Conservation (phyloP, 2,329 filamentous ascomycete species). For the Cordyceps militaris region DNA sequence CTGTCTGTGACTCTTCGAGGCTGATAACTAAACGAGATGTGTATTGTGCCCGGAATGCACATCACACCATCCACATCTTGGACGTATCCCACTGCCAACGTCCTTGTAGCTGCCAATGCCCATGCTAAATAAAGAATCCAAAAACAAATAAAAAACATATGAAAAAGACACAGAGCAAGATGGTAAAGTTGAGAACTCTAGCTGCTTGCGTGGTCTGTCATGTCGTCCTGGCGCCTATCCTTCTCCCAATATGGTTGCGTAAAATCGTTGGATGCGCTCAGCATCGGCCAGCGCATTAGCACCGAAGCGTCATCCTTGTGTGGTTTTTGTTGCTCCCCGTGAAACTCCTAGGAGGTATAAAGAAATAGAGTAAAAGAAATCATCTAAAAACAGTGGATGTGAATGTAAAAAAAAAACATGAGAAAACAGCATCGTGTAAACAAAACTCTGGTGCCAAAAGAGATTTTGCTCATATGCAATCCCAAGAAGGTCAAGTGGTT, state of each 20-base stretch:
- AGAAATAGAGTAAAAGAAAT: not conserved
- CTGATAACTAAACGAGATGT: not conserved
- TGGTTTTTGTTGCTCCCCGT: conserved; percentile 3
- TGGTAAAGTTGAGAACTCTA: not conserved
- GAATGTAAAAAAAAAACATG: conserved; percentile 2
- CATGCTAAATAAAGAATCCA: conserved; percentile 1
- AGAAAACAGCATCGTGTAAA: conserved; percentile 7
- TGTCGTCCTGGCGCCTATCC: conserved; percentile 4
- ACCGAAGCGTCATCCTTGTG: conserved; percentile 9
- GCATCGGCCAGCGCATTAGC: conserved; percentile 11
- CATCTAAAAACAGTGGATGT: not conserved
- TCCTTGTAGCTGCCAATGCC: not conserved
- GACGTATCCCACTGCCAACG: not conserved
- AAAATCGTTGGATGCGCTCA: conserved; percentile 8
- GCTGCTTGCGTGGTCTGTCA: not conserved
- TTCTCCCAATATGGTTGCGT: conserved; percentile 3
- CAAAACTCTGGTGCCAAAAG: conserved; percentile 12
- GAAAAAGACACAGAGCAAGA: not conserved
- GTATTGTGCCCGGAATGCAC: not conserved
- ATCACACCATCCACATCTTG: not conserved
- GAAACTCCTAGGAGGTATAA: conserved; percentile 11
- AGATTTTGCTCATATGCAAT: conserved; percentile 11
- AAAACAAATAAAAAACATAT: not conserved
- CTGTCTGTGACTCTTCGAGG: not conserved
- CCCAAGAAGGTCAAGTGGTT: conserved; percentile 8